Percentiles rank a stretch among this genome's conserved stretches.
Evolutionary conservation across 2,329 filamentous ascomycete species (phyloP).

Genomic region (Purpureocillium takamizusanense): DNA sequence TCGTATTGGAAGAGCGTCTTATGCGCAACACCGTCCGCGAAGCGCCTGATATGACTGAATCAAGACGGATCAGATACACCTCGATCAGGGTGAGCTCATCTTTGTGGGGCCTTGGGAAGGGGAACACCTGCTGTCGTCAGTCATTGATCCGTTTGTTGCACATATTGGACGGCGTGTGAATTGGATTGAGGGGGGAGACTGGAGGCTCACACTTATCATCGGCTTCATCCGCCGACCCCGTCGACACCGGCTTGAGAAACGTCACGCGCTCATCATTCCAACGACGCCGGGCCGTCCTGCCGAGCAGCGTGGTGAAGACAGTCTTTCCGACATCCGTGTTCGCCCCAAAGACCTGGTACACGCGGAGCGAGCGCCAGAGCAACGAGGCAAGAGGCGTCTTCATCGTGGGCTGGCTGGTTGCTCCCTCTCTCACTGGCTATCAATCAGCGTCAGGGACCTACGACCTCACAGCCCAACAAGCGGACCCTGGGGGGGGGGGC

Average conservation of each 20-base stretch:
- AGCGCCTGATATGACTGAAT: slow-evolving; percentile 52
- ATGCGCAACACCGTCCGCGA: slow-evolving; percentile 38
- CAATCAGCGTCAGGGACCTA: too few relatives aligned
- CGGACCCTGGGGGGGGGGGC: too few relatives aligned
- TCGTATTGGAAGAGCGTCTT: slow-evolving; percentile 63
- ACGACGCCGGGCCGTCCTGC: slow-evolving; percentile 45
- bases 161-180: too few relatives aligned
- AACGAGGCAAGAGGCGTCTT: slow-evolving; percentile 43
- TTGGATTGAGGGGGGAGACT: background rate
- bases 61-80: background rate
- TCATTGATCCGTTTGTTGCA: too few relatives aligned
- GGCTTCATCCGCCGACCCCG: slow-evolving; percentile 58
- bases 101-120: background rate
- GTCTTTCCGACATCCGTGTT: slow-evolving; percentile 85
- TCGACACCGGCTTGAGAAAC: slow-evolving; percentile 78
- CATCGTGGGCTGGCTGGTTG: too few relatives aligned
- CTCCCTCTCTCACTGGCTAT: background rate
- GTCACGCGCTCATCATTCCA: slow-evolving; percentile 39
- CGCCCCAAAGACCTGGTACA: slow-evolving; percentile 71
- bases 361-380: slow-evolving; percentile 59
- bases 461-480: too few relatives aligned
- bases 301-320: slow-evolving; percentile 65
- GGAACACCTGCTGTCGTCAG: background rate
- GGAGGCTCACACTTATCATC: slow-evolving; percentile 52
- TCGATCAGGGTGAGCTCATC: background rate